Conservation (phyloP, 108 stramenopile genomes). For the Pseudonitzschia multiseries region DNA sequence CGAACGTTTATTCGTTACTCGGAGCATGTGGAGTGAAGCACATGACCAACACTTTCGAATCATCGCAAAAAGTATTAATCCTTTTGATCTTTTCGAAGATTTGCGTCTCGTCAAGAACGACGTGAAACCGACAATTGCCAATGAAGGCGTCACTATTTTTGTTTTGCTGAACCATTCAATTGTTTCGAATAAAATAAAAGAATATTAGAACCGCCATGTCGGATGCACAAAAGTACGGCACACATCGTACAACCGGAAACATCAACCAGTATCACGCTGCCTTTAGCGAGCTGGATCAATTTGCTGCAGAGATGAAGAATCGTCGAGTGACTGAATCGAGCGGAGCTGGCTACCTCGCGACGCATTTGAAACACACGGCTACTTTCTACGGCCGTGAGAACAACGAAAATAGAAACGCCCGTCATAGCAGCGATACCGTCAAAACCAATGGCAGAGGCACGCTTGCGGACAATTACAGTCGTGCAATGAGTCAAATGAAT, state of each 20-base stretch:
- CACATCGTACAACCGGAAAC: background rate
- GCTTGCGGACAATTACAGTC: constrained; percentile 11
- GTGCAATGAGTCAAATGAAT: background rate
- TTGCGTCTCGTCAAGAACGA: too few relatives aligned
- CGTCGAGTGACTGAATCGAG: constrained; percentile 7
- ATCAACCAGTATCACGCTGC: background rate
- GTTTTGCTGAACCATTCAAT: too few relatives aligned
- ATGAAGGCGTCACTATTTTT: too few relatives aligned
- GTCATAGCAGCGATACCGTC: background rate
- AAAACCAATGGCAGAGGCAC: background rate
- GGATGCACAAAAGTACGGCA: background rate
- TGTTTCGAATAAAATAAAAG: too few relatives aligned
- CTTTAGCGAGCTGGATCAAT: background rate
- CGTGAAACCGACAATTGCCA: too few relatives aligned
- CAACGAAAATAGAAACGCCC: background rate
- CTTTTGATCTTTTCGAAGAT: too few relatives aligned
- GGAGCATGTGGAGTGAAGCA: too few relatives aligned
- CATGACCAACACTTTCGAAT: too few relatives aligned
- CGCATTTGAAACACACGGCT: constrained; percentile 8
- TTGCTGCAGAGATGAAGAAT: background rate
- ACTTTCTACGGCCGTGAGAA: background rate
- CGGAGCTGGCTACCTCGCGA: constrained; percentile 20
- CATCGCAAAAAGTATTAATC: too few relatives aligned
- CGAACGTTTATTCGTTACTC: background rate
- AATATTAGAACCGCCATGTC: background rate